phyloP scores from a whole-genome alignment of 2,329 filamentous ascomycete species.

The Blumeriella jaapii region DNA sequence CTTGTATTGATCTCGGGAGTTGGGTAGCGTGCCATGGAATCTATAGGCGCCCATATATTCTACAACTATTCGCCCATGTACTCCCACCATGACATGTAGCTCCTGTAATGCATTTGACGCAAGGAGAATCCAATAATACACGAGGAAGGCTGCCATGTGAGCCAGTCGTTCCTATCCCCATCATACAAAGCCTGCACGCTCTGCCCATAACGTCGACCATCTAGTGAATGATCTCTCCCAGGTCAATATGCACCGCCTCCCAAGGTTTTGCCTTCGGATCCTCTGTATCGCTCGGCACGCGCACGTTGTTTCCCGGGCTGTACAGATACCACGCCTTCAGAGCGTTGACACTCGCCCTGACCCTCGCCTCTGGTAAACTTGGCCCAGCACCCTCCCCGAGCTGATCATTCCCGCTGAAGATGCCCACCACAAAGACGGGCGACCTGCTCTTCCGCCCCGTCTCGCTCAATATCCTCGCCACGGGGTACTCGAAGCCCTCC shows the following conservation, averaged over 20 bases:
- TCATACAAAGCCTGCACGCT: slow-evolving; percentile 11
- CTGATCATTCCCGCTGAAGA: slow-evolving; percentile 85
- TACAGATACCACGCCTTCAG: slow-evolving; percentile 97
- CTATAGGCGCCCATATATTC: slow-evolving; percentile 19
- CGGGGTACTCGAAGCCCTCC: slow-evolving; percentile 78
- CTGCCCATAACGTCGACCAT: too few relatives aligned
- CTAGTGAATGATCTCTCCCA: slow-evolving; percentile 36
- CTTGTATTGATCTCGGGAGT: background rate
- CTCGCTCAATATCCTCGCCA: slow-evolving; percentile 81
- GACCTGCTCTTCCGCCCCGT: slow-evolving; percentile 76
- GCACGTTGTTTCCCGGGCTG: slow-evolving; percentile 43
- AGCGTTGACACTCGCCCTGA: slow-evolving; percentile 70
- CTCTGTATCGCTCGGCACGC: slow-evolving; percentile 39
- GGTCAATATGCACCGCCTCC: slow-evolving; percentile 44
- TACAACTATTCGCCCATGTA: slow-evolving; percentile 22
- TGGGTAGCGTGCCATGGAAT: slow-evolving; percentile 17
- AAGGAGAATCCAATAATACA: slow-evolving; percentile 20
- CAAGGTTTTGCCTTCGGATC: slow-evolving; percentile 31
- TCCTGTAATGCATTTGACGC: slow-evolving; percentile 14
- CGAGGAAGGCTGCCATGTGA: too few relatives aligned
- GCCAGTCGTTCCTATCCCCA: slow-evolving; percentile 2
- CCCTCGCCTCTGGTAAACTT: slow-evolving; percentile 65
- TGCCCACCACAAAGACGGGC: slow-evolving; percentile 87
- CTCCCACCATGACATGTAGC: slow-evolving; percentile 12
- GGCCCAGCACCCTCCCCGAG: slow-evolving; percentile 80